Conservation (phyloP, 2,329 filamentous ascomycete genomes). For the Paracorniculantispora psalliotae region DNA sequence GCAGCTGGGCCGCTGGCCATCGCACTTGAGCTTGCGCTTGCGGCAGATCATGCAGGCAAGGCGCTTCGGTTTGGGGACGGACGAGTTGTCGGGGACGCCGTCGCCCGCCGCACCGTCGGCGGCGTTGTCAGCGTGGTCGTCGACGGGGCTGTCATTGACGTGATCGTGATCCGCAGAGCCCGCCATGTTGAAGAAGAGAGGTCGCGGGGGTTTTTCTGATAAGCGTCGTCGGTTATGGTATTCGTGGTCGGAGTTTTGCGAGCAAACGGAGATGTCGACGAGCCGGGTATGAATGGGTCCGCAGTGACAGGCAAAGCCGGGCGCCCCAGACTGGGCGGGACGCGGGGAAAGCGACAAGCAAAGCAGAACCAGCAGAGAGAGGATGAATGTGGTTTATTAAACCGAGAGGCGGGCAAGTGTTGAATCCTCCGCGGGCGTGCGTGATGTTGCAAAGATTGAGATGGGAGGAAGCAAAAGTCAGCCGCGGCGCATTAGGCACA, state of each 20-base stretch:
- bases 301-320: background rate
- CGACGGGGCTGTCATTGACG: constrained; percentile 26
- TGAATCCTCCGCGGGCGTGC: background rate
- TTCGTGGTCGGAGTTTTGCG: background rate
- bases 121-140: constrained; percentile 21
- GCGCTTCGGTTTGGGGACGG: constrained; percentile 76
- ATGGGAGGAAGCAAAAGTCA: background rate
- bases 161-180: constrained; percentile 32
- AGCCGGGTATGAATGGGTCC: constrained; percentile 1
- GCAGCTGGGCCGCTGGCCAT: constrained; percentile 78
- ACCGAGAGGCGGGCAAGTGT: background rate
- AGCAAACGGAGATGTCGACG: constrained; percentile 9
- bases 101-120: constrained; percentile 34
- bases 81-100: constrained; percentile 45
- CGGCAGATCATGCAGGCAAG: constrained; percentile 93
- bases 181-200: constrained; percentile 24
- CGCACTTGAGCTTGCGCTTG: constrained; percentile 87
- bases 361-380: background rate
- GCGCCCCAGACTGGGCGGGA: background rate
- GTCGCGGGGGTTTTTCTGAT: background rate
- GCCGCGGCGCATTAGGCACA: background rate
- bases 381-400: background rate
- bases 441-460: background rate
- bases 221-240: background rate
- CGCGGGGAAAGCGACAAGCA: background rate